Base-by-base conservation (phyloP, 371 early-diverging fungal genomes). In the Amoeboaphelidium protococcarum region DNA sequence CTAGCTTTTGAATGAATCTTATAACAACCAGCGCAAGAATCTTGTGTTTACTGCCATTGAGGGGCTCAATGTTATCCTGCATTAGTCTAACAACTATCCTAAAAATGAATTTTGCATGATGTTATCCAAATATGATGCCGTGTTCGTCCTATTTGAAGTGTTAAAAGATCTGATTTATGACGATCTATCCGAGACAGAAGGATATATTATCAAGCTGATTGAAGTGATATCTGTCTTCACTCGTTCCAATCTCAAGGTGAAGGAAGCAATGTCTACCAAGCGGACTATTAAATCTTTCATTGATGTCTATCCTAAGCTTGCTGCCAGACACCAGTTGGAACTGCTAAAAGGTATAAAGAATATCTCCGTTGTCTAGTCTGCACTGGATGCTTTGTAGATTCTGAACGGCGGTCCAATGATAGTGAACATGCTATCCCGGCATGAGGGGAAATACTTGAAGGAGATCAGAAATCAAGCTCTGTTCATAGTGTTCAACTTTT, bases 321-420 rank as follows among this genome's bases (percentile, higher is more conserved):
- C 41, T 46, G 13, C 41, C 44, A 49, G 10, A 46, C 61, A 3
- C 41, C 50, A 21, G 63, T 73, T 12, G 50, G 50, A 42, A 55
- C 37, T 69, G 55, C 56, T 69, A 6, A 73, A 71, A 55, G 63
- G 62, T 31, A 56, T 73, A 46, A 72, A 68, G 45, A 69, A 73
- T 49, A 48, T 73, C 20, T 69, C 71, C 1, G 64, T 68, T 66
- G 63, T 60, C 47, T 55, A 67, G 13, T 62, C 60, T 42, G 62
- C 71, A 0, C 52, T 70, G 40, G 65, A 67, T 23, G 48, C 60
- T 3, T 51, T 72, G 40, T 61, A 67, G 42, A 56, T 55, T 25
- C 64, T 64, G 0, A 57, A 55, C 26, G 56, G 64, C 2, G 68
- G 68, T 31, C 50, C 56, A 40, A 58, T 59, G 3, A 46, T 72